These are phyloP conservation scores for Puccinia coronata DNA, from an alignment of 1,284 basidiomycete genomes.

Conservation along the genomic window DNA sequence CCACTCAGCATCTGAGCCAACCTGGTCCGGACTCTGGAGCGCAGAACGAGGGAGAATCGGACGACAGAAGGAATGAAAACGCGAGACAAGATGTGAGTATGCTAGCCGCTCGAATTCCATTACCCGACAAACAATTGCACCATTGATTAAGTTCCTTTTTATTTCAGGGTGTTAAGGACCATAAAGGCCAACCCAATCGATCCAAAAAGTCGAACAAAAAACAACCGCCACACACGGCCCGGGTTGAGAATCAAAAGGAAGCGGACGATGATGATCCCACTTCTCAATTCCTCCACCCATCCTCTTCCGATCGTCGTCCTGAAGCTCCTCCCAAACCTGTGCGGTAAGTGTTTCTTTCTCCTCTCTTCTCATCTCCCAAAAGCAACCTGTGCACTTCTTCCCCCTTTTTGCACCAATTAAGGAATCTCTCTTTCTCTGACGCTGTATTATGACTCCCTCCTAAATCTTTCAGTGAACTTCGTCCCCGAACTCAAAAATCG, in stretches of 20 bases:
- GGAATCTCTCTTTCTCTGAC: no score
- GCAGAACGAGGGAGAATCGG: background rate
- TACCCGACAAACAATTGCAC: background rate
- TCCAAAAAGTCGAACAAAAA: constrained; percentile 14
- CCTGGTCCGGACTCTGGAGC: background rate
- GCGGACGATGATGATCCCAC: constrained; percentile 31
- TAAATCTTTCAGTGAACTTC: constrained; percentile 18
- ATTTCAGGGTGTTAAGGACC: background rate
- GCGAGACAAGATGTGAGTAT: background rate
- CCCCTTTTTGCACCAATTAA: background rate
- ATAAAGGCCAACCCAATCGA: background rate
- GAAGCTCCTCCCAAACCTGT: background rate
- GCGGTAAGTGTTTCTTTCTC: background rate
- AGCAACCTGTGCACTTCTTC: background rate
- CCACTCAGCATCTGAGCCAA: constrained; percentile 43
- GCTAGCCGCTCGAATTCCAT: background rate
- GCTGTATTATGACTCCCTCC: no score
- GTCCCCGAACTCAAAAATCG: constrained; percentile 14
- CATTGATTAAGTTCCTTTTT: background rate
- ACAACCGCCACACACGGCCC: background rate
- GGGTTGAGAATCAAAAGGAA: background rate
- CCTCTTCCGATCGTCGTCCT: constrained; percentile 3
- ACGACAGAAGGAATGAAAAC: background rate
- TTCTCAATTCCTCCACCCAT: background rate
- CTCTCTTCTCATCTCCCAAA: background rate